Base-by-base conservation (phyloP, 2,329 filamentous ascomycete genomes). In the Trichoderma endophyticum region DNA sequence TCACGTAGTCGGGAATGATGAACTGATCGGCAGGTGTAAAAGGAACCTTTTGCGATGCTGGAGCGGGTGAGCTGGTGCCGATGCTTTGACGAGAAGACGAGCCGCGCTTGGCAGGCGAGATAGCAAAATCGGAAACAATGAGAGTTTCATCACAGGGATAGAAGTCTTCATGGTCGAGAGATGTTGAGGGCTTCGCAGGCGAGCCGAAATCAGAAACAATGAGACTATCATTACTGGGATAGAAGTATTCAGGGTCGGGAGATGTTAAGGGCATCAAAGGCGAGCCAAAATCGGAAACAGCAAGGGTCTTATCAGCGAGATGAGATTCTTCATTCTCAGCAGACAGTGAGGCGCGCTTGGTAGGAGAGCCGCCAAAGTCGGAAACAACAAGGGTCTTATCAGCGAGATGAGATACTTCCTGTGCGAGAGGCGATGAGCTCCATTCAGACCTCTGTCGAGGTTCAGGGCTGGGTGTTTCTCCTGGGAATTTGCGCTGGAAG, bases 331-430 rank as follows among this genome's bases (percentile, higher is more conserved):
- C 57, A 21, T 34, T 34, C 5, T 34, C 28, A 7, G 28, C 15
- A 21, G 21, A 3, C 26, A 21, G 24, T 6, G 51, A n/a, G 14
- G 24, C 15, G 32, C 14, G 32, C 61, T 65, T 48, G 5, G 8
- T 15, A 39, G 60, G 48, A 24, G 71, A 63, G 59, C 36, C 43
- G 36, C 28, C 26, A 14, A 61, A 57, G 28, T 51, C 70, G n/a
- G 70, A 71, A 21, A 74, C 68, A 43, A 71, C 28, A 43, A 73
- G 67, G 26, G 73, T 74, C 11, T 64, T 59, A 30, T 73, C 71
- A 43, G 18, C 36, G 12, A 26, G 34, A n/a, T 51, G 24, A 21
- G 30, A 43, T 26, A 28, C 61, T n/a, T 21, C 30, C 57, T 43
- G 36, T 43, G 39, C 39, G 39, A 43, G 39, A 36, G 43, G 43